A percentile compares a stretch with the other conserved stretches of the same genome.
These are phyloP conservation scores for Basipetospora chlamydospora DNA, from an alignment of 2,329 filamentous ascomycete genomes.

Conservation along the genomic window DNA sequence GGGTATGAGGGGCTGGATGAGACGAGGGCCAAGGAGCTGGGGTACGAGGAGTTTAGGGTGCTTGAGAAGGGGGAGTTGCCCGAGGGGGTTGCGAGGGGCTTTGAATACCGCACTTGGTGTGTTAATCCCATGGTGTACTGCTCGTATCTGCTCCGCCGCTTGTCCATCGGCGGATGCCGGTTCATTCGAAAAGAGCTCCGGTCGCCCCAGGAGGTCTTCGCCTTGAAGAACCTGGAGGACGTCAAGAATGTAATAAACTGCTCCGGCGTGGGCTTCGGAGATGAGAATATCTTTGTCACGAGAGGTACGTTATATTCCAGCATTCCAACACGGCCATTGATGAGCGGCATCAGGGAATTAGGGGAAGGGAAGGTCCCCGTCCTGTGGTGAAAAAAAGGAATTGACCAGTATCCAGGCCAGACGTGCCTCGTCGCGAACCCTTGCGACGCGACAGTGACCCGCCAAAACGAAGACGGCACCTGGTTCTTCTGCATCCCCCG, in stretches of 20 bases:
- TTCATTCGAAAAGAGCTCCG: constrained; percentile 23
- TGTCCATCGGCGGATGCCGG: constrained; percentile 11
- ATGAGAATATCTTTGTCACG: constrained; percentile 26
- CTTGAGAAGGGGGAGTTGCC: constrained; percentile 24
- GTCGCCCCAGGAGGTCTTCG: constrained; percentile 23
- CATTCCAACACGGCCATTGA: no score
- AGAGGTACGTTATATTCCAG: constrained; percentile 23
- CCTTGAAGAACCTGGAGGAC: constrained; percentile 13
- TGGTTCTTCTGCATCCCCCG: constrained; percentile 51
- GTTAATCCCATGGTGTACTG: constrained; percentile 41
- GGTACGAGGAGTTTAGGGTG: constrained; percentile 23
- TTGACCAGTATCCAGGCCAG: constrained; percentile 20
- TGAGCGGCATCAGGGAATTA: no score
- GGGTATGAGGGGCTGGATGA: constrained; percentile 23
- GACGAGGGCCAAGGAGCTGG: constrained; percentile 16
- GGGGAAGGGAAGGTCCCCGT: background rate
- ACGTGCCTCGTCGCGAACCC: constrained; percentile 28
- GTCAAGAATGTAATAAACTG: constrained; percentile 27
- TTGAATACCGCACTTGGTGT: constrained; percentile 38
- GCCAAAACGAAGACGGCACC: constrained; percentile 45
- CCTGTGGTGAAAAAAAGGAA: background rate
- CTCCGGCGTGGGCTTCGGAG: constrained; percentile 29
- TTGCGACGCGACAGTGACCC: constrained; percentile 33
- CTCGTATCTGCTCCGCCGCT: constrained; percentile 25
- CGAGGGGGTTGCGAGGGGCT: constrained; percentile 27